Base-by-base conservation (phyloP, 2,329 filamentous ascomycete species). In the Pseudonectria foliicola region DNA sequence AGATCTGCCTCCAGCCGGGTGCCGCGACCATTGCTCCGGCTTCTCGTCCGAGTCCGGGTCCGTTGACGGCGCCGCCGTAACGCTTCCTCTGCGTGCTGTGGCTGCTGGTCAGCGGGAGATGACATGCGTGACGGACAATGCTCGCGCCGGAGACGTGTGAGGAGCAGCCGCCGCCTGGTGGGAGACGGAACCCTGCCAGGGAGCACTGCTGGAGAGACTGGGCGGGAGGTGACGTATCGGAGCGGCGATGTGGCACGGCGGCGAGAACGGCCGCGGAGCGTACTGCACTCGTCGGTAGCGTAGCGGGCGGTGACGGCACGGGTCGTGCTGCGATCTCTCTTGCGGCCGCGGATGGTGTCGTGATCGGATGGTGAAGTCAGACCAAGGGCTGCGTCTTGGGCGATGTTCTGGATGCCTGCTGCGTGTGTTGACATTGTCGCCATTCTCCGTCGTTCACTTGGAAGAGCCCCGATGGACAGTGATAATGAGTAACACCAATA, bases 111-210 rank as follows among this genome's bases (percentile, higher is more conserved):
- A 16, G 55, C 46, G 3, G 60, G 59, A 6, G 62, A 62, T 2
- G 55, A 43, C 13, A 57, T 57, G 13, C 63, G 54, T 10, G 63
- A 66, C 10, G 63, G 63, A 38, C 63, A 66, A 41, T 68, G 67
- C 43, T 66, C 66, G 13, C 68, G 63, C 27, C 64, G 54, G 11
- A 67, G 57, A 10, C 63, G 53, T 27, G 62, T 60, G 37, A 62
- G 59, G 12, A 68, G 57, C 13, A 68, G 48, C 23, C 63, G 59
- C 25, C 62, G 60, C 37, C 60, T 61, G 18, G 60, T 62, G 10
- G 67, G 64, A 3, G 64, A 66, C 12, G 60, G 45, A 13, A 61
- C 48, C 10, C 55, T 44, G 4, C 59, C 57, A 6, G 61, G 63
- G 3, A 21, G 18, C 18, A 21, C 8, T 8, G 5, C 18, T 8